Percentiles rank a stretch among this genome's conserved stretches.
These are phyloP conservation scores for Tricholomella constricta DNA, from an alignment of 768 basidiomycete species.

Conservation along the genomic window DNA sequence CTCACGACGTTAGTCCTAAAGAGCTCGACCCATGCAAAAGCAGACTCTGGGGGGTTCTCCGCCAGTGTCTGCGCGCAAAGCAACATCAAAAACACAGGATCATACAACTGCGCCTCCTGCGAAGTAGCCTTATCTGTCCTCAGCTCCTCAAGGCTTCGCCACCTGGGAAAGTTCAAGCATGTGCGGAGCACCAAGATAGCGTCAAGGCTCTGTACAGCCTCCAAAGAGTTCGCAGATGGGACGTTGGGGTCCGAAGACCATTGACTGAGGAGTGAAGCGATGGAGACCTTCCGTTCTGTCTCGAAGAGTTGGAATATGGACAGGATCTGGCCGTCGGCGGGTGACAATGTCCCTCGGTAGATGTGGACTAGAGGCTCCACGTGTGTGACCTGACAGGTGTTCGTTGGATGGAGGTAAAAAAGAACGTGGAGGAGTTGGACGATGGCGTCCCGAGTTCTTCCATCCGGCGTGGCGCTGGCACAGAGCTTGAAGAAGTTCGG, in stretches of 20 bases:
- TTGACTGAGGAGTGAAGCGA: conserved; percentile 57
- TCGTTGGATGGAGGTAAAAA: conserved; percentile 75
- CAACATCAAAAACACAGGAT: conserved; percentile 75
- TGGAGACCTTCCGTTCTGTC: conserved; percentile 61
- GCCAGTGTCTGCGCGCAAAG: conserved; percentile 68
- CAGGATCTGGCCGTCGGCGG: conserved; percentile 66
- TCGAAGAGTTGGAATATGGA: conserved; percentile 83
- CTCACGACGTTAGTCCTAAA: conserved; percentile 80
- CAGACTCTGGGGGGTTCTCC: conserved; percentile 56
- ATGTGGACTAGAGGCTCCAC: conserved; percentile 73
- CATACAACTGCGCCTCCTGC: conserved; percentile 58
- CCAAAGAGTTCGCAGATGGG: conserved; percentile 50
- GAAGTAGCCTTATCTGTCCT: conserved; percentile 21
- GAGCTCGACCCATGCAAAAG: conserved; percentile 83
- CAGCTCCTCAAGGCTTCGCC: conserved; percentile 53
- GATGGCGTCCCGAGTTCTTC: conserved; percentile 44
- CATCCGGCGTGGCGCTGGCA: conserved; percentile 21
- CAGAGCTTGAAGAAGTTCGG: conserved; percentile 57
- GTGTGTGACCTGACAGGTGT: conserved; percentile 85
- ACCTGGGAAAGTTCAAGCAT: conserved; percentile 68
- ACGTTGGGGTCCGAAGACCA: conserved; percentile 61
- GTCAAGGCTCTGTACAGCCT: conserved; percentile 73
- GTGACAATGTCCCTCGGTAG: conserved; percentile 74
- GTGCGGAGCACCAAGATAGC: conserved; percentile 67
- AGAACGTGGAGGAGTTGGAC: conserved; percentile 61